phyloP scores from a whole-genome alignment of 2,329 filamentous ascomycete genomes.

The Magnaporthiopsis rhizophila region DNA sequence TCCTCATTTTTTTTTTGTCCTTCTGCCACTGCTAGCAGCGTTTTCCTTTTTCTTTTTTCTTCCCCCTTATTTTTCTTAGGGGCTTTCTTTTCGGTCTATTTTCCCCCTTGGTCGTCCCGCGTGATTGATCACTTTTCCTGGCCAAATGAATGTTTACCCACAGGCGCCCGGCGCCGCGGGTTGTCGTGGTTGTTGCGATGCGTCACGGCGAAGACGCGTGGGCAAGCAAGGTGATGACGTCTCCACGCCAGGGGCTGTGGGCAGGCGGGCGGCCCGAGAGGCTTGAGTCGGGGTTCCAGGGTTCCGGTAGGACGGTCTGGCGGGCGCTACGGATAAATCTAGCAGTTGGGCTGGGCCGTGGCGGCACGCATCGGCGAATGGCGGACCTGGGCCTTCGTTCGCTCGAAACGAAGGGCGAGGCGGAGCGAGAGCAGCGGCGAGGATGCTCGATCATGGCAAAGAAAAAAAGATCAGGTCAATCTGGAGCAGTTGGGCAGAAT shows the following conservation, averaged over 20 bases:
- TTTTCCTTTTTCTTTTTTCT: not conserved
- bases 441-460: not conserved
- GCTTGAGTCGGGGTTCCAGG: not conserved
- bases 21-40: too few species aligned
- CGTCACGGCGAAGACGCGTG: not conserved
- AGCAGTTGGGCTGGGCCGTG: too few species aligned
- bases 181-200: not conserved
- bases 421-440: not conserved
- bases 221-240: not conserved
- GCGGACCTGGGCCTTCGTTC: not conserved
- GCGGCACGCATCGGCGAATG: not conserved
- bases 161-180: not conserved
- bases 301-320: not conserved
- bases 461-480: not conserved
- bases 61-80: not conserved
- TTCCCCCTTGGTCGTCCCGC: not conserved
- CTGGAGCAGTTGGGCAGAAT: not conserved
- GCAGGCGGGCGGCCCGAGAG: not conserved
- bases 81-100: not conserved
- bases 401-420: conserved; percentile 5
- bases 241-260: not conserved
- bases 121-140: not conserved
- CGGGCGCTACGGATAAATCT: not conserved
- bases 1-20: not conserved
- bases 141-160: not conserved